A percentile compares a stretch with the other conserved stretches of the same genome.
Conservation (phyloP, 257 asterid species). For the Sherardia arvensis region DNA sequence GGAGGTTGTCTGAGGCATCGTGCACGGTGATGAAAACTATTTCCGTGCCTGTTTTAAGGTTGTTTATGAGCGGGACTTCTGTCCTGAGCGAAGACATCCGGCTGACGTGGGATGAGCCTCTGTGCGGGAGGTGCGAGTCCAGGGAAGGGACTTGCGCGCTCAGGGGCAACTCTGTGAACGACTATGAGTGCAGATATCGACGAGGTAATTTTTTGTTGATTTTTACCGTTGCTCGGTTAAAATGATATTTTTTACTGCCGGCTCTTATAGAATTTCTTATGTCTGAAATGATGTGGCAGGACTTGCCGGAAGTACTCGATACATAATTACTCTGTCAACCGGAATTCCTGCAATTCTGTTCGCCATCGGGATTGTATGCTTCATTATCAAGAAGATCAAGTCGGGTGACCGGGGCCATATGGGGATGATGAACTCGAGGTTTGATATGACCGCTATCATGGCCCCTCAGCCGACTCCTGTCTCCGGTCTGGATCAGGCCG, state of each 20-base stretch:
- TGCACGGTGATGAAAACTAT: slow-evolving; percentile 28
- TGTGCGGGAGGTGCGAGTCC: slow-evolving; percentile 40
- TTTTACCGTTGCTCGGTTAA: neutral
- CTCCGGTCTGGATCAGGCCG: slow-evolving; percentile 31
- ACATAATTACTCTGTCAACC: slow-evolving; percentile 31
- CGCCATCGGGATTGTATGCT: slow-evolving; percentile 25
- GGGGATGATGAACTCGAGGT: slow-evolving; percentile 5
- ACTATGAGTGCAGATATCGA: slow-evolving; percentile 24
- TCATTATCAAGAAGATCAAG: slow-evolving; percentile 18
- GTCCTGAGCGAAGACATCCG: slow-evolving; percentile 35
- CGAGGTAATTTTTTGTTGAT: neutral
- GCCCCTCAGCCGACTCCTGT: slow-evolving; percentile 12
- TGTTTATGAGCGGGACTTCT: slow-evolving; percentile 24
- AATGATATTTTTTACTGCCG: too few species aligned
- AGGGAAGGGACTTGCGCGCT: slow-evolving; percentile 36
- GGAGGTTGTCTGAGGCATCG: slow-evolving; percentile 21
- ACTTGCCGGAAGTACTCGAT: slow-evolving; percentile 32
- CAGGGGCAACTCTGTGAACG: slow-evolving; percentile 11
- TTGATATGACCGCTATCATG: slow-evolving; percentile 19
- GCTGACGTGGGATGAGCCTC: slow-evolving; percentile 34
- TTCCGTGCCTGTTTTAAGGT: slow-evolving; percentile 47
- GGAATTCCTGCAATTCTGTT: slow-evolving; percentile 38
- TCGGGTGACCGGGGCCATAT: slow-evolving; percentile 2
- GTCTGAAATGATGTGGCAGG: slow-evolving; percentile 12
- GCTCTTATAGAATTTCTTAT: too few species aligned